These are phyloP conservation scores for Guadua angustifolia DNA, from an alignment of 176 grass and related monocot species.

Conservation along the genomic window DNA sequence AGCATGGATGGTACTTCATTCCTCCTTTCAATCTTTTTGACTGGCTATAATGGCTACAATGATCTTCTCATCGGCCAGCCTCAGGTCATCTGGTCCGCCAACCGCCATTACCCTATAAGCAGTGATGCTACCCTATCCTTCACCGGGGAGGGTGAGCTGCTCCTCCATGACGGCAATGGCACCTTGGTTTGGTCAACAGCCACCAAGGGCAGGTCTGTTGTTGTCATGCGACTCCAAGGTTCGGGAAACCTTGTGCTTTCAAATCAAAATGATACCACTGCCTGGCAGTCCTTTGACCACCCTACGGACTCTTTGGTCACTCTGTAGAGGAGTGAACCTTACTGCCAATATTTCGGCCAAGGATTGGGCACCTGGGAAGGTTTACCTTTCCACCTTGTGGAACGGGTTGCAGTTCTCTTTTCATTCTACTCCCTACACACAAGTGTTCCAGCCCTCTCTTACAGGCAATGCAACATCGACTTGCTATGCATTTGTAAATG, in stretches of 20 bases:
- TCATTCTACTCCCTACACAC: not conserved
- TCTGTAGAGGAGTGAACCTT: not conserved
- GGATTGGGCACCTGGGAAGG: not conserved
- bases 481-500: conserved; percentile 3
- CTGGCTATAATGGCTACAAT: not conserved
- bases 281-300: conserved; percentile 6
- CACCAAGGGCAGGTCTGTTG: not conserved
- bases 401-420: not conserved
- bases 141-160: not conserved
- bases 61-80: not conserved
- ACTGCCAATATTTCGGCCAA: not conserved
- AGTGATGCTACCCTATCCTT: not conserved
- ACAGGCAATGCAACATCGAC: no score
- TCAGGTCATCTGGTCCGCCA: not conserved
- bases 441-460: not conserved
- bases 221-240: not conserved
- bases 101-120: not conserved
- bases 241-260: conserved; percentile 9
- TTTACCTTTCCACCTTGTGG: not conserved
- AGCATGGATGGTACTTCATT: no score
- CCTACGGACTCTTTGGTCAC: not conserved
- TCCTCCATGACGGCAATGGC: not conserved
- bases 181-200: not conserved
- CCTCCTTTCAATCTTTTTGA: no score
- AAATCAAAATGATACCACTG: not conserved